phyloP scores from a whole-genome alignment of 352 stramenopile genomes.

The Pythium oligandrum region DNA sequence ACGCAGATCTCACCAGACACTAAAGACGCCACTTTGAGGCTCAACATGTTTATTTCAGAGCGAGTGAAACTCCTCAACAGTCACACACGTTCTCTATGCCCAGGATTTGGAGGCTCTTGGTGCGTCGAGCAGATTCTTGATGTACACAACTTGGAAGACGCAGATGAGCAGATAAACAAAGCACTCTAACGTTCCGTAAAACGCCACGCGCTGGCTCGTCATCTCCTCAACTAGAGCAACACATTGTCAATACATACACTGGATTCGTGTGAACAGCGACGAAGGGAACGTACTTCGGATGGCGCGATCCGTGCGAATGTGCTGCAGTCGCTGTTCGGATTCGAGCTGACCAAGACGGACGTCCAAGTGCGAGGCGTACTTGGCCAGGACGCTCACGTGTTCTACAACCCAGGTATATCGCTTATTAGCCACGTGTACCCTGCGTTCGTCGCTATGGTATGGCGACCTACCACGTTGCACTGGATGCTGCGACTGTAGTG shows the following conservation, averaged over 20 bases:
- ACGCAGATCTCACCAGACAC: slow-evolving; percentile 29
- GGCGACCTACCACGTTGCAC: slow-evolving; percentile 52
- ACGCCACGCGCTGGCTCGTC: slow-evolving; percentile 71
- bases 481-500: slow-evolving; percentile 72
- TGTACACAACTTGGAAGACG: slow-evolving; percentile 74
- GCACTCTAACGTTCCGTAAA: slow-evolving; percentile 71
- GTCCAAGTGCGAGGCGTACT: slow-evolving; percentile 78
- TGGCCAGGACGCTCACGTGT: slow-evolving; percentile 74
- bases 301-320: slow-evolving; percentile 72
- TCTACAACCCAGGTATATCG: slow-evolving; percentile 21
- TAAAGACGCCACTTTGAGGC: not conserved
- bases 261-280: too few species aligned
- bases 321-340: slow-evolving; percentile 68
- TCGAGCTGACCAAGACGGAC: slow-evolving; percentile 74
- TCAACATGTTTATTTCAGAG: too few species aligned
- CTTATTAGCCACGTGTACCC: too few species aligned
- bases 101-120: slow-evolving; percentile 46
- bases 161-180: slow-evolving; percentile 64
- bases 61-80: too few species aligned
- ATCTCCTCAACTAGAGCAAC: slow-evolving; percentile 56
- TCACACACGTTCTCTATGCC: slow-evolving; percentile 15
- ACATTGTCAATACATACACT: not conserved
- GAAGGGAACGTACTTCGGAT: slow-evolving; percentile 41
- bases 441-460: too few species aligned
- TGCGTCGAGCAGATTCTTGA: slow-evolving; percentile 62